Conservation (phyloP, 2,329 filamentous ascomycete genomes). For the Diaporthe eres region DNA sequence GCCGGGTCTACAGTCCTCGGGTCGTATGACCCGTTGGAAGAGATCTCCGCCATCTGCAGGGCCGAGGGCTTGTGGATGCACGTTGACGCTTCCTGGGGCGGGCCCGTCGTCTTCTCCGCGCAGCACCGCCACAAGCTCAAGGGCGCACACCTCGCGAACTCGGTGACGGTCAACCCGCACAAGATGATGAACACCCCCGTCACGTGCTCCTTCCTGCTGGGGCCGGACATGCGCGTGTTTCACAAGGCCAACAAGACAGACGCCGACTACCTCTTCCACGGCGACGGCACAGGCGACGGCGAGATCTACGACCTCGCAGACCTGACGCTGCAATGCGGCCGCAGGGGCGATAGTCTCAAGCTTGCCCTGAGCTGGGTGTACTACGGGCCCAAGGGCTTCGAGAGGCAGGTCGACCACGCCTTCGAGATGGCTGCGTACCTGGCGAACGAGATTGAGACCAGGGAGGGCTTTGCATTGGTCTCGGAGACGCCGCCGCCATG, state of each 20-base stretch:
- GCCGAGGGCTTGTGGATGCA: conserved; percentile 88
- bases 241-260: conserved; percentile 87
- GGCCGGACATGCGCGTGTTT: conserved; percentile 81
- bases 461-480: conserved; percentile 77
- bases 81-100: conserved; percentile 93
- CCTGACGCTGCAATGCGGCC: conserved; percentile 92
- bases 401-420: conserved; percentile 76
- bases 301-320: conserved; percentile 93
- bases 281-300: conserved; percentile 56
- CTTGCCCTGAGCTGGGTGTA: conserved; percentile 91
- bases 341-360: conserved; percentile 88
- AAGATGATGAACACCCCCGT: conserved; percentile 96
- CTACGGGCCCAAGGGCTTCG: conserved; percentile 84
- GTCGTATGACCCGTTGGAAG: conserved; percentile 84
- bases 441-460: conserved; percentile 68
- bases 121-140: conserved; percentile 69
- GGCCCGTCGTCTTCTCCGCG: conserved; percentile 83
- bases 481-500: conserved; percentile 84
- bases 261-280: conserved; percentile 89
- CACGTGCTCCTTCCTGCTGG: conserved; percentile 91
- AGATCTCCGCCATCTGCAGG: conserved; percentile 79
- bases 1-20: conserved; percentile 95
- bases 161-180: conserved; percentile 91
- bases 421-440: conserved; percentile 81
- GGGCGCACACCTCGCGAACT: conserved; percentile 82